A percentile compares a stretch with the other conserved stretches of the same genome.
These are phyloP conservation scores for Clonostachys rhizophaga DNA, from an alignment of 2,329 filamentous ascomycete species.

Conservation along the genomic window DNA sequence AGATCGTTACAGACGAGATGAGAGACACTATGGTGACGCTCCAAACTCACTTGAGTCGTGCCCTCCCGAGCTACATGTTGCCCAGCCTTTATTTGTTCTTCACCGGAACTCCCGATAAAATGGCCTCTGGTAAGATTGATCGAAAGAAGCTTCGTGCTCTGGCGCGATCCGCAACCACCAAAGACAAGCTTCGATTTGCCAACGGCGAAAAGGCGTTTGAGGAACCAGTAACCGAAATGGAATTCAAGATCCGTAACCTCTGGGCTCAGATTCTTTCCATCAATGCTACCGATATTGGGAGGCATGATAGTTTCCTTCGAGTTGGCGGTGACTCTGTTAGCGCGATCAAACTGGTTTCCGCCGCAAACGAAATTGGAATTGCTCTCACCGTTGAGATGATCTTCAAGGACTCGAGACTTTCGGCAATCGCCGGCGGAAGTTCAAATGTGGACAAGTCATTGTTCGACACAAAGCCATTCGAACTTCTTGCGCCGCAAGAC, in stretches of 20 bases:
- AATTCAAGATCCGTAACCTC: background rate
- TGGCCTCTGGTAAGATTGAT: conserved; percentile 8
- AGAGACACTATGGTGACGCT: no score
- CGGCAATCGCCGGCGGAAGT: background rate
- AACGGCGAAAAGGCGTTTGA: background rate
- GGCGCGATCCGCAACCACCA: background rate
- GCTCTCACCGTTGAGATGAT: background rate
- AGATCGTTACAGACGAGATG: background rate
- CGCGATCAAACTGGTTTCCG: conserved; percentile 3
- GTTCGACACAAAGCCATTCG: background rate
- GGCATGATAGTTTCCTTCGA: conserved; percentile 6
- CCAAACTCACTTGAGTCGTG: no score
- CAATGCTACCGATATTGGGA: conserved; percentile 2
- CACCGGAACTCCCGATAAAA: conserved; percentile 11
- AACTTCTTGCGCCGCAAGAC: background rate
- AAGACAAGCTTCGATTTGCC: background rate
- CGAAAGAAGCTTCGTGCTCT: background rate
- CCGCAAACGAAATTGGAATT: background rate
- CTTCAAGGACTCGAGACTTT: background rate
- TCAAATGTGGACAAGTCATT: background rate
- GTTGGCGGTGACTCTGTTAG: conserved; percentile 9
- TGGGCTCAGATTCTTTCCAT: conserved; percentile 3
- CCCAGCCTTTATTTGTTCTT: conserved; percentile 20
- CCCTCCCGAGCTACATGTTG: conserved; percentile 4
- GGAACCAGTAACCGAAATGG: background rate